phyloP scores from a whole-genome alignment of 2,329 filamentous ascomycete genomes.

The Scopulariopsis brevicaulis region DNA sequence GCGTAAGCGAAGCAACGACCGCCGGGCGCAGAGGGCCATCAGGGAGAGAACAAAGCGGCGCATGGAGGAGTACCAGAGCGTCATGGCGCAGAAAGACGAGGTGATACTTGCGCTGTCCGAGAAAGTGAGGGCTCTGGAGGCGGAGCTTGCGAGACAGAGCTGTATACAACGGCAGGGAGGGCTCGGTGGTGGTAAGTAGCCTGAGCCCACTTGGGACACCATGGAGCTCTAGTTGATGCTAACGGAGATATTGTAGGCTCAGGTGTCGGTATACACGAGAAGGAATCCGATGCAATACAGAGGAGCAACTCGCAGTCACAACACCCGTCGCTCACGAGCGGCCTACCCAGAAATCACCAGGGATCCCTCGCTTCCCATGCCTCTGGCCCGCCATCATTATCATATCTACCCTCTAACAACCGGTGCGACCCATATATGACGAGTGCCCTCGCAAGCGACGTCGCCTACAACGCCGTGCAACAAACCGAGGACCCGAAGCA shows the following conservation, averaged over 20 bases:
- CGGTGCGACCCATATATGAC: neutral
- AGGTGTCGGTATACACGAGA: neutral
- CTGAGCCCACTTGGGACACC: neutral
- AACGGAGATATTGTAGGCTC: neutral
- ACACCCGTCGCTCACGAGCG: neutral
- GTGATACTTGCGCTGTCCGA: neutral
- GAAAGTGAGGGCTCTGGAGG: slow-evolving; percentile 43
- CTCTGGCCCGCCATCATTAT: neutral
- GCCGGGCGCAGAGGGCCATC: slow-evolving; percentile 81
- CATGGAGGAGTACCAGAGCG: slow-evolving; percentile 44
- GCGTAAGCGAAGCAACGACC: slow-evolving; percentile 83
- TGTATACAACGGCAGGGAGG: neutral
- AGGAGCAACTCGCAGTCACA: neutral
- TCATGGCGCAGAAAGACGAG: slow-evolving; percentile 1
- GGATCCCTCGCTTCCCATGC: neutral
- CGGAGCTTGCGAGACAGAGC: slow-evolving; percentile 61
- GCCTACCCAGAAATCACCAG: neutral
- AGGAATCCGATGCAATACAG: neutral
- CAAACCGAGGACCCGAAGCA: neutral
- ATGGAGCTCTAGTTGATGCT: neutral
- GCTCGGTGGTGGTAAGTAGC: neutral
- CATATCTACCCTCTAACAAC: neutral
- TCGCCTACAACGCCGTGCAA: neutral
- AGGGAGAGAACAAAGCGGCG: slow-evolving; percentile 77
- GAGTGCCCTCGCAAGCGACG: neutral